A percentile compares a stretch with the other conserved stretches of the same genome.
Conservation (phyloP, 257 asterid species). For the Nicotiana knightiana region DNA sequence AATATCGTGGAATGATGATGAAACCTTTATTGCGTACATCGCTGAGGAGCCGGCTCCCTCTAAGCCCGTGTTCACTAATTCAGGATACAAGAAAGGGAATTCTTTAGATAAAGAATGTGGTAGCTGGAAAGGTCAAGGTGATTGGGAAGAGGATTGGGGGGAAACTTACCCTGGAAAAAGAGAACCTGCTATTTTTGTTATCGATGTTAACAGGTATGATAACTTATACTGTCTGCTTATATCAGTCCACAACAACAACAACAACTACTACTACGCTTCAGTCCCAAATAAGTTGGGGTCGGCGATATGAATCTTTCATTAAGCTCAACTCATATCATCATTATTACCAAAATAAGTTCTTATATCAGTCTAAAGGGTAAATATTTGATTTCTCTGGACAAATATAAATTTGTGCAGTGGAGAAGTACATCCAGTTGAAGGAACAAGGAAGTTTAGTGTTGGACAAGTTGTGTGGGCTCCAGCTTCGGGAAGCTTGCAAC, state of each 20-base stretch:
- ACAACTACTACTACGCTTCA: too few species aligned
- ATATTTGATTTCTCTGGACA: constrained; percentile 5
- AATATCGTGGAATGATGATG: constrained; percentile 83
- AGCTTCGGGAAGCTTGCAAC: constrained; percentile 30
- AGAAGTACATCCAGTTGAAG: constrained; percentile 52
- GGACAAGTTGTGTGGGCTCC: constrained; percentile 98
- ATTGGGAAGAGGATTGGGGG: constrained; percentile 99
- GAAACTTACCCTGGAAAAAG: constrained; percentile 85
- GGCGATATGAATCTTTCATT: too few species aligned
- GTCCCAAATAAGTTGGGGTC: too few species aligned
- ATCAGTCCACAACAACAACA: background rate
- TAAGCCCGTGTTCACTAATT: constrained; percentile 55
- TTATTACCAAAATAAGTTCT: too few species aligned
- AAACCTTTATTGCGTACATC: constrained; percentile 67
- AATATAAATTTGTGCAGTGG: constrained; percentile 54
- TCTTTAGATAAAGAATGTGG: constrained; percentile 56
- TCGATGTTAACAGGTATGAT: constrained; percentile 48
- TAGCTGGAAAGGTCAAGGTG: constrained; percentile 89
- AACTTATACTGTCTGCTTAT: constrained; percentile 4
- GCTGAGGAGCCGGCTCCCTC: constrained; percentile 74
- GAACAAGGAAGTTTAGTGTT: constrained; percentile 60
- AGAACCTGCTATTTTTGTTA: constrained; percentile 82
- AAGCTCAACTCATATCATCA: too few species aligned
- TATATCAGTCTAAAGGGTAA: background rate
- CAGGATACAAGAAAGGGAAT: constrained; percentile 56